Base-by-base conservation (phyloP, 2,329 filamentous ascomycete species). In the Xylaria sp. region DNA sequence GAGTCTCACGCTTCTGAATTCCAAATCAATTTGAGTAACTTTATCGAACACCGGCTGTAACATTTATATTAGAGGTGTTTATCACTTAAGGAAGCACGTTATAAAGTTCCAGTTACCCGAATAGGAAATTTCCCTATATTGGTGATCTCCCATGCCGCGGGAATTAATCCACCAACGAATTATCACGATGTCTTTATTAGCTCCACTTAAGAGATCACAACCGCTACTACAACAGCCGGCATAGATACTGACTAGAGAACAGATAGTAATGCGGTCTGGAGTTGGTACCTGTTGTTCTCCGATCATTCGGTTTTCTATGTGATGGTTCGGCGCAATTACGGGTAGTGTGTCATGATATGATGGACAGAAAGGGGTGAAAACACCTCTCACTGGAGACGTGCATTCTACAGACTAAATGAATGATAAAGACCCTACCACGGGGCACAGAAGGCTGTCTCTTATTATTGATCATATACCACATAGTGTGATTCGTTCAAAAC, bases 81-180 rank as follows among this genome's bases (percentile, higher is more conserved):
- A 34, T 28, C 4, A 44, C 4, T 28, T 28, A 37, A 28, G 37
- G n/a, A 61, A 31, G 44, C 13, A 23, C 41, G 15, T 52, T 6
- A 20, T 57, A 10, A 18, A 37, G 6, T 31, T 44, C 12, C 25
- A 18, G 13, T 50, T 15, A 20, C 51, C 61, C 20, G 15, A 67
- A 62, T 62, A 15, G 65, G 65, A 46, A 56, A 62, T 63, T 54
- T n/a, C 18, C 28, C 25, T 37, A 59, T n/a, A 10, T 31, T 51
- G 34, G 54, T 9, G 48, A 64, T 67, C 18, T 51, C 20, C n/a
- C 56, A 39, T 39, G 46, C 46, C n/a, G 39, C 23, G 12, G 20
- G 25, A 61, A 63, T 70, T 65, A 54, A 65, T 70, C 69, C 69
- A 70, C 69, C 69, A 70, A 70, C 69, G n/a, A 55, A 63, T 65